A percentile compares a stretch with the other conserved stretches of the same genome.
These are phyloP conservation scores for Mortierella alpina DNA, from an alignment of 192 early-diverging fungal genomes.

Conservation along the genomic window DNA sequence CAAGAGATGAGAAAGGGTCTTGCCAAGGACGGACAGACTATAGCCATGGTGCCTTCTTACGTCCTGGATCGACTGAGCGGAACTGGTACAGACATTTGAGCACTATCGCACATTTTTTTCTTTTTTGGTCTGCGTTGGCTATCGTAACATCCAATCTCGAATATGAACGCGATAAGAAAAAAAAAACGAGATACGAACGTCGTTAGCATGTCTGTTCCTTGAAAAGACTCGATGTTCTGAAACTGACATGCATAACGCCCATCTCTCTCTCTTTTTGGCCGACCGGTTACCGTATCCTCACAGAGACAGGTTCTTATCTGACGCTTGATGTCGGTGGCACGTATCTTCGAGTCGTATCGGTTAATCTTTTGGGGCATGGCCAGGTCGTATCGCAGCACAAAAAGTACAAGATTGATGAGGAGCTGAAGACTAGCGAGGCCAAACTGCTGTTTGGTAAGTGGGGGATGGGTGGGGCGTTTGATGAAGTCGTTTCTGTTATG, in stretches of 20 bases:
- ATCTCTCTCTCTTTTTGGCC: not conserved
- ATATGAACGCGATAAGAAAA: not conserved
- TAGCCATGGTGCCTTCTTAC: slow-evolving; percentile 94
- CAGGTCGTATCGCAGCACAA: slow-evolving; percentile 73
- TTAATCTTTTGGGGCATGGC: slow-evolving; percentile 79
- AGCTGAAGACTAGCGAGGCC: slow-evolving; percentile 61
- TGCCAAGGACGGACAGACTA: slow-evolving; percentile 56
- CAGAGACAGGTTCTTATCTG: slow-evolving; percentile 81
- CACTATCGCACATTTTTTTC: not conserved
- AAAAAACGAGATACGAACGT: no score
- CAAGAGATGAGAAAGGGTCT: slow-evolving; percentile 72
- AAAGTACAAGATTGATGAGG: slow-evolving; percentile 71
- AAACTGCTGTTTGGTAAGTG: slow-evolving; percentile 56
- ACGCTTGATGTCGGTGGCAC: slow-evolving; percentile 92
- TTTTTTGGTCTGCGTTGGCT: slow-evolving; percentile 58
- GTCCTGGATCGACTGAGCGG: slow-evolving; percentile 46
- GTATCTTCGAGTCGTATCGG: slow-evolving; percentile 87
- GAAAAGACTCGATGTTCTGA: no score
- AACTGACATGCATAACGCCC: not conserved
- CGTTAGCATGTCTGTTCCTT: no score
- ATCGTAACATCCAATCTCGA: slow-evolving; percentile 13
- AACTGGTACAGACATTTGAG: not conserved
- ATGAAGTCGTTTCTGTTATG: no score
- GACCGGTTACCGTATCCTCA: not conserved
- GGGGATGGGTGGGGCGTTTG: no score